A percentile compares a stretch with the other conserved stretches of the same genome.
phyloP scores from a whole-genome alignment of 73 alveolate genomes.

The Durusdinium trenchii region DNA sequence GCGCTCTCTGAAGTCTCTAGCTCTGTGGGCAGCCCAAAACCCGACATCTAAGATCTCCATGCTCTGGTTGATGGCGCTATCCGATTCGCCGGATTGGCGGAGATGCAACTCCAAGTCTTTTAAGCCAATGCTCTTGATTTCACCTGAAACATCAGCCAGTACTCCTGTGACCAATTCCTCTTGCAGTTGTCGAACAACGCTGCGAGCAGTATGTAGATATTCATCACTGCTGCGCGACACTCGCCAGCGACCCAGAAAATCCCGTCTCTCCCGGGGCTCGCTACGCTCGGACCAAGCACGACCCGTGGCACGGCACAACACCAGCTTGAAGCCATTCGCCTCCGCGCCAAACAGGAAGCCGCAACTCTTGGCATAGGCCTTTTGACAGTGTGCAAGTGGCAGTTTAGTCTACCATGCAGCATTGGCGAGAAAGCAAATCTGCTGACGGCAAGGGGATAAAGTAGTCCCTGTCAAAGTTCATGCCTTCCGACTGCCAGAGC shows the following conservation, averaged over 20 bases:
- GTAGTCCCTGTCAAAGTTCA: too few relatives aligned
- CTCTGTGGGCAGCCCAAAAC: neutral
- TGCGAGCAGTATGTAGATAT: constrained; percentile 29
- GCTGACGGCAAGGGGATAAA: too few relatives aligned
- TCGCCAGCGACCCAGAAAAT: neutral
- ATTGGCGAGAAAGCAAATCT: too few relatives aligned
- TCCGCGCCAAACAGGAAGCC: too few relatives aligned
- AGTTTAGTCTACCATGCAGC: too few relatives aligned
- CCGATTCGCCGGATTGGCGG: constrained; percentile 26
- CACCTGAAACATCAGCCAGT: neutral
- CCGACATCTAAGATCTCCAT: neutral
- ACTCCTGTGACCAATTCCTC: neutral
- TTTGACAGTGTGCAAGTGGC: too few relatives aligned
- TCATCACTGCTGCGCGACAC: constrained; percentile 12
- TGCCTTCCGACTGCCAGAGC: too few relatives aligned
- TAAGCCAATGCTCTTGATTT: neutral
- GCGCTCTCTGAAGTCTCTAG: neutral
- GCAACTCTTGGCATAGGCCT: too few relatives aligned
- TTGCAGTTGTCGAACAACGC: neutral
- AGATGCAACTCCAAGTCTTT: neutral
- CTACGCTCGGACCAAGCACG: too few relatives aligned
- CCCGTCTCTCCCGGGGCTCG: neutral
- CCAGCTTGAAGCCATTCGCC: too few relatives aligned
- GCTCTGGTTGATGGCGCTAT: neutral
- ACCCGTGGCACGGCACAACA: too few relatives aligned